Evolutionary conservation across 148 eudicot genomes (phyloP), one percentile per base, ranked within the genome.

Genomic region (Dianthus caryophyllus): DNA sequence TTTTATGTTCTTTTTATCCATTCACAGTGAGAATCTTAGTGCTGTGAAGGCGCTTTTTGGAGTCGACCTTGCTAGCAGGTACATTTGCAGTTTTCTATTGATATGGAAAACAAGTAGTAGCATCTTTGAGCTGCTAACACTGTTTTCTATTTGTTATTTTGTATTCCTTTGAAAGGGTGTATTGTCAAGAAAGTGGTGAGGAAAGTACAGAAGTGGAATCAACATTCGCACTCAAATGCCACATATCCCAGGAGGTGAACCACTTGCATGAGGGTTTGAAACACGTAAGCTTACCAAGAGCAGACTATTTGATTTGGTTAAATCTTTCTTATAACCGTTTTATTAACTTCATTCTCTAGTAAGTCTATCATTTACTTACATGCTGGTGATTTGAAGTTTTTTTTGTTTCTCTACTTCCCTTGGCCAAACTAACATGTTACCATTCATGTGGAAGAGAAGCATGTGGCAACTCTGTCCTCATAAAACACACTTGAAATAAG

Each of bases 151-250:
- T 39, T 12, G 2, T 60, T 66, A 14, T 64, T 72, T 66, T 78
- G 16, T 69, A 52, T n/a, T 56, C 36, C 65, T 75, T 39, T 65
- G 36, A 55, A 70, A 94, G 98, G 88, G 88, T 94, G 65, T 82
- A 94, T 72, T 94, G 98, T 78, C 85, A 83, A 76, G 98, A 94
- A 86, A 94, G 97, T 78, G 92, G 98, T 24, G 98, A 94, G 69
- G 98, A 94, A 83, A 94, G 88, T 76, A 84, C 85, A 20, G 98
- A 94, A 76, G 74, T 60, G 30, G 98, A 94, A 72, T 79, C 91
- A 8, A 87, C 94, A 5, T 88, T 87, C 83, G 82, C 96, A 29
- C 86, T 94, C 33, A 94, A 94, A 76, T 94, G 98, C 77, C 98
- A 94, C 75, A 94, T 94, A 77, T 94, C 98, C 5, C 97, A 90